phyloP scores from a whole-genome alignment of 805 yeast species.

The Millerago galiae region DNA sequence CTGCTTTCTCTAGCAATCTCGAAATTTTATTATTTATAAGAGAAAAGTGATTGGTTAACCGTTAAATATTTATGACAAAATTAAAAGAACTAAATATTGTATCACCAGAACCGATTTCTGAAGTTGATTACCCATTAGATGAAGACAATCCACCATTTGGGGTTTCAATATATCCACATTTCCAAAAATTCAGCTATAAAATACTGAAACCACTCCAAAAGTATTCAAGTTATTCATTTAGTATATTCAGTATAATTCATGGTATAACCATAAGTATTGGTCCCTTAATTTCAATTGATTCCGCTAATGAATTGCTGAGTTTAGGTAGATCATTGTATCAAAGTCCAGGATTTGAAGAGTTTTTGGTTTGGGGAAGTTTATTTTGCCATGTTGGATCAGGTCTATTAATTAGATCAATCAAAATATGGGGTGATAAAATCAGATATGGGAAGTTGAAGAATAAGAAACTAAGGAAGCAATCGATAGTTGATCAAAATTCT shows the following conservation, averaged over 20 bases:
- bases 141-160: too few relatives aligned
- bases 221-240: conserved; percentile 54
- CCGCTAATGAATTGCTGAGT: conserved; percentile 49
- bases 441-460: conserved; percentile 14
- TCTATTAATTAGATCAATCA: conserved; percentile 34
- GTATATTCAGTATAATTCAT: conserved; percentile 53
- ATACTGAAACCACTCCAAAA: conserved; percentile 36
- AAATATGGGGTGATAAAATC: conserved; percentile 24
- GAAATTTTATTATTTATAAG: not conserved
- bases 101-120: not conserved
- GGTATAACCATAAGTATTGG: conserved; percentile 44
- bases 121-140: too few relatives aligned
- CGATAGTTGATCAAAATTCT: conserved; percentile 2
- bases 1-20: too few relatives aligned
- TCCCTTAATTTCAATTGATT: conserved; percentile 41
- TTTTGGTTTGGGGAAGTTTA: conserved; percentile 41
- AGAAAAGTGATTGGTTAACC: not conserved
- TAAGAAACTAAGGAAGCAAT: not conserved
- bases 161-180: not conserved
- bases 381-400: conserved; percentile 51
- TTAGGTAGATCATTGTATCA: conserved; percentile 60
- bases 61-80: not conserved
- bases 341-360: conserved; percentile 41
- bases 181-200: not conserved
- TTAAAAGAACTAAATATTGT: not conserved